Evolutionary conservation across 805 yeast genomes (phyloP), one percentile per base, ranked within the genome.

Genomic region (Hanseniaspora opuntiae): DNA sequence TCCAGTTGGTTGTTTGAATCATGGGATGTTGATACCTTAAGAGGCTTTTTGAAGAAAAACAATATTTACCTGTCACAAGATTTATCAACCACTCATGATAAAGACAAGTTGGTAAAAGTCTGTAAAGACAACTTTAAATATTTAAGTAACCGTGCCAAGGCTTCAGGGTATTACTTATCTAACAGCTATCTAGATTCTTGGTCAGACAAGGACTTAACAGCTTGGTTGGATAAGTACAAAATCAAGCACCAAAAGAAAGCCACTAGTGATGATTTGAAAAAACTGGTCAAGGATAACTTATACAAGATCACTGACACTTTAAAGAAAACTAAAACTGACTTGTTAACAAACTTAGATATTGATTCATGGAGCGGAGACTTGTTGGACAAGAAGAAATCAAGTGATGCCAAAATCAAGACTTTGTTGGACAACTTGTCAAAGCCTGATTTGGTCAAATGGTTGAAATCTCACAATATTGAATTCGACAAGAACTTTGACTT

Each of bases 361-460:
- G 74, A 73, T 54, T 30, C 46, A 4, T 46, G 39, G 45, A 38
- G 50, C n/a, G 68, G 67, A 10, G 22, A 8, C 6, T 22, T 51
- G 16, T 44, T 51, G 5, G 25, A 35, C 40, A 17, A 35, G n/a
- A 16, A 44, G 16, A 33, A 41, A 19, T 25, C 33, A 4, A 38
- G 19, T 14, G 74, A 73, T 17, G 45, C 33, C 16, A 48, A 53
- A 22, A 47, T 37, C 6, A 55, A 65, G 30, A 59, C 74, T 55
- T 72, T 70, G 58, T 73, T 71, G 37, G 69, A 76, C 55, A 64
- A 70, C 17, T 78, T 83, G 83, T 64, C 77, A 3, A 69, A 74
- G 25, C 68, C 73, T 4, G 84, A 81, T 59, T 64, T 81, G 55
- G 67, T 71, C 59, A 74, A 73, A 56, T 81, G 84, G 78, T 64